These are phyloP conservation scores for Poterioochromonas sp. DNA, from an alignment of 352 stramenopile genomes.

Conservation along the genomic window DNA sequence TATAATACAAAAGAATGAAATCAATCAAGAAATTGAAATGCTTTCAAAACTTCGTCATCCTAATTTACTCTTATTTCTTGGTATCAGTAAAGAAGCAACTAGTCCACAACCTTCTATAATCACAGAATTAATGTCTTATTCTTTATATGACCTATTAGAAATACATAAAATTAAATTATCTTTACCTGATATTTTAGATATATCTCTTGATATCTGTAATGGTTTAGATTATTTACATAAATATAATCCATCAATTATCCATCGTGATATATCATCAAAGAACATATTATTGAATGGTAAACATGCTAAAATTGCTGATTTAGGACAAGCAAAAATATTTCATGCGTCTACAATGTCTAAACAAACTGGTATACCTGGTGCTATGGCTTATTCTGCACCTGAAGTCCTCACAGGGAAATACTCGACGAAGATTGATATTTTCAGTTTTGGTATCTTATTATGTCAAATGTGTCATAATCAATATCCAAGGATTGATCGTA, in stretches of 20 bases:
- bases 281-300: slow-evolving; percentile 48
- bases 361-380: slow-evolving; percentile 10
- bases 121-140: slow-evolving; percentile 83
- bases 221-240: slow-evolving; percentile 76
- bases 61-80: slow-evolving; percentile 97
- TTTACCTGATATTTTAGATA: slow-evolving; percentile 24
- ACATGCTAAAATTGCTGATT: slow-evolving; percentile 15
- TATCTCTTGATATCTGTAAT: slow-evolving; percentile 54
- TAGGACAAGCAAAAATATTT: slow-evolving; percentile 29
- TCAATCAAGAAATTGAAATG: slow-evolving; percentile 45
- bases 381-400: slow-evolving; percentile 16
- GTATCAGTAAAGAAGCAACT: slow-evolving; percentile 83
- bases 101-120: slow-evolving; percentile 83
- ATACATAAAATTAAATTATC: not conserved
- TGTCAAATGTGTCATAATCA: not conserved
- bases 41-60: slow-evolving; percentile 80
- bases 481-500: slow-evolving; percentile 3
- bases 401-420: slow-evolving; percentile 19
- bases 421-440: slow-evolving; percentile 4
- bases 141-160: slow-evolving; percentile 84
- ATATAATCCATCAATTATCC: slow-evolving; percentile 63
- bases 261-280: slow-evolving; percentile 69
- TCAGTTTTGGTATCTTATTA: slow-evolving; percentile 26
- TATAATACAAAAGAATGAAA: not conserved
- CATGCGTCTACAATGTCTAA: not conserved